Base-by-base conservation (phyloP, 2,329 filamentous ascomycete species). In the Aureobasidium sp. region DNA sequence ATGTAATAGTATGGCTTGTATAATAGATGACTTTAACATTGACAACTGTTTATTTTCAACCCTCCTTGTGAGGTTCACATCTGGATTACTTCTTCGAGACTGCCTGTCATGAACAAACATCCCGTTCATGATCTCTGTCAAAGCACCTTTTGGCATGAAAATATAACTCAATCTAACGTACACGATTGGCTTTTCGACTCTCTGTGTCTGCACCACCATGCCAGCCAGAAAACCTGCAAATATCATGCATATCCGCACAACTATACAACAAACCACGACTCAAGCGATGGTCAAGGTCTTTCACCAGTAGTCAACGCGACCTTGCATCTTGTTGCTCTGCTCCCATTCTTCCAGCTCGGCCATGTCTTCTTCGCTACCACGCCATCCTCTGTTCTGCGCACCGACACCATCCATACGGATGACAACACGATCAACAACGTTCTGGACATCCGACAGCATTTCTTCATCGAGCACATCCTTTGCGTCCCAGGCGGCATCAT, bases 391-490 rank as follows among this genome's bases (percentile, higher is more conserved):
- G 45, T 68, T 69, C 14, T 31, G 14, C 14, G 55, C 63, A 2
- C 67, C 67, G 5, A 69, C 67, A 22, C 62, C 62, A 55, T 69
- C 67, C 25, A 69, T 66, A 41, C 63, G 42, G 22, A 55, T 55
- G 11, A 69, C 52, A 14, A 68, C n/a, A 17, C 34, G 22, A 22
- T 65, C 64, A 8, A 64, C 55, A 9, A 65, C 9, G 3, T 57
- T 39, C 27, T 53, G 39, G 42, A 68, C 22, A 14, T n/a, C 47
- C 15, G 17, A 58, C 20, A 64, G 17, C 29, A 49, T 39, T 15
- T 44, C 22, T 4, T 37, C 36, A 12, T 36, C 34, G 12, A 63
- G 58, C 22, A 65, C 58, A 7, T 64, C 45, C 36, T 63, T 36
- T 4, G 62, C 41, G n/a, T 25, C 31, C 60, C 62, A 67, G 6